Conservation (phyloP, 805 yeast genomes). For the Lachancea meyersii region DNA sequence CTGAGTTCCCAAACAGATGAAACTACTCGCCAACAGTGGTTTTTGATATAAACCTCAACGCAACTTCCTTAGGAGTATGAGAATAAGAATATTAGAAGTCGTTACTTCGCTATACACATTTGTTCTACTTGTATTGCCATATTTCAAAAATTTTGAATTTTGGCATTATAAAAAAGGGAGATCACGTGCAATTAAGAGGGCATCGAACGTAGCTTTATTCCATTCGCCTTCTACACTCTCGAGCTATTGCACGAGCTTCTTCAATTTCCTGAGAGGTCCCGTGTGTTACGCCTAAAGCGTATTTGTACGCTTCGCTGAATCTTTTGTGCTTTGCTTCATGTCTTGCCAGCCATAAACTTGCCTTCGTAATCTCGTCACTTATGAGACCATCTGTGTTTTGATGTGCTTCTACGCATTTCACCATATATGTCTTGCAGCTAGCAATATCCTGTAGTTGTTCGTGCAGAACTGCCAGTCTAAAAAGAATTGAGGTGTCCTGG, state of each 20-base stretch:
- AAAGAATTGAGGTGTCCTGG: conserved; percentile 46
- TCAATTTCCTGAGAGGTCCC: conserved; percentile 84
- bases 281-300: conserved; percentile 62
- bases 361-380: conserved; percentile 69
- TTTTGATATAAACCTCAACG: too few species aligned
- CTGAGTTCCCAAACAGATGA: background rate
- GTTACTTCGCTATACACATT: background rate
- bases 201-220: background rate
- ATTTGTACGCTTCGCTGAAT: conserved; percentile 62
- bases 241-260: conserved; percentile 77
- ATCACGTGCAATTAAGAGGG: background rate
- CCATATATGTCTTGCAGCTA: conserved; percentile 57
- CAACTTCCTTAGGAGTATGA: too few species aligned
- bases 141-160: background rate
- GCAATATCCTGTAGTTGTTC: conserved; percentile 48
- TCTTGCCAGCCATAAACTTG: conserved; percentile 81
- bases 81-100: too few species aligned
- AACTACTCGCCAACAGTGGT: background rate
- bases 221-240: conserved; percentile 63
- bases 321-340: conserved; percentile 50
- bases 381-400: conserved; percentile 54
- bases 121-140: background rate
- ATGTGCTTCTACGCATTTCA: conserved; percentile 49
- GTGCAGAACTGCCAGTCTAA: conserved; percentile 61
- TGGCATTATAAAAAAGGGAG: background rate